Conservation (phyloP, 805 yeast species). For the Metschnikowia proteae region DNA sequence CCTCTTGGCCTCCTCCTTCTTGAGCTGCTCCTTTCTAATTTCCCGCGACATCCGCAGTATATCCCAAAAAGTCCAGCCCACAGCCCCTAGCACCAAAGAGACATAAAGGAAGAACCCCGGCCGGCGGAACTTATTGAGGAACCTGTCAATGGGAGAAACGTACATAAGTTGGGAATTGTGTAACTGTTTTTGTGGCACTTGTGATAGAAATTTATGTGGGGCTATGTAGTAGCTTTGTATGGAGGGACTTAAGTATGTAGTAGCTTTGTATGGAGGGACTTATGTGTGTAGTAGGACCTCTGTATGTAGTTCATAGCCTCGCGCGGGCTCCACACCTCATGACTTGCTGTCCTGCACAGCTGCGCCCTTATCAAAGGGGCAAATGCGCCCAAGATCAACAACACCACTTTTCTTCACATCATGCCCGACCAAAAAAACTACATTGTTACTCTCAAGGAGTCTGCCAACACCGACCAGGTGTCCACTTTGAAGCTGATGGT, state of each 20-base stretch:
- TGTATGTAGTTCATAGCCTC: neutral
- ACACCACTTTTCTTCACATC: slow-evolving; percentile 5
- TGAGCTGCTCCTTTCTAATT: slow-evolving; percentile 10
- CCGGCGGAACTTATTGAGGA: slow-evolving; percentile 28
- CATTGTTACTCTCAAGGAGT: slow-evolving; percentile 47
- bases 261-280: too few relatives aligned
- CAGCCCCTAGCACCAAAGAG: slow-evolving; percentile 25
- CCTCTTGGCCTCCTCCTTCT: slow-evolving; percentile 5
- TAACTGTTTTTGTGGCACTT: neutral
- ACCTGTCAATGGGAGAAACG: slow-evolving; percentile 29
- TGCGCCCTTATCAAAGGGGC: slow-evolving; percentile 3
- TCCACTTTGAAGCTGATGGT: slow-evolving; percentile 46
- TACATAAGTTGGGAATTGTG: slow-evolving; percentile 6
- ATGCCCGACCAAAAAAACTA: slow-evolving; percentile 33
- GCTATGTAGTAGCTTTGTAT: too few relatives aligned
- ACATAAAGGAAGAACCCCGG: slow-evolving; percentile 36
- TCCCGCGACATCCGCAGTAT: slow-evolving; percentile 16
- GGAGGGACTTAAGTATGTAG: too few relatives aligned
- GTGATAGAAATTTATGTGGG: too few relatives aligned
- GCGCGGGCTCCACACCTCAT: neutral
- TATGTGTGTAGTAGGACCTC: too few relatives aligned
- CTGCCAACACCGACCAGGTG: slow-evolving; percentile 38
- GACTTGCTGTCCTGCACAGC: slow-evolving; percentile 13
- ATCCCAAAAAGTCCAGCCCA: slow-evolving; percentile 20
- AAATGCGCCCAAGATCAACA: slow-evolving; percentile 1